phyloP scores from a whole-genome alignment of 1,139 yeast genomes.

The Kluyveromyces marxianus region DNA sequence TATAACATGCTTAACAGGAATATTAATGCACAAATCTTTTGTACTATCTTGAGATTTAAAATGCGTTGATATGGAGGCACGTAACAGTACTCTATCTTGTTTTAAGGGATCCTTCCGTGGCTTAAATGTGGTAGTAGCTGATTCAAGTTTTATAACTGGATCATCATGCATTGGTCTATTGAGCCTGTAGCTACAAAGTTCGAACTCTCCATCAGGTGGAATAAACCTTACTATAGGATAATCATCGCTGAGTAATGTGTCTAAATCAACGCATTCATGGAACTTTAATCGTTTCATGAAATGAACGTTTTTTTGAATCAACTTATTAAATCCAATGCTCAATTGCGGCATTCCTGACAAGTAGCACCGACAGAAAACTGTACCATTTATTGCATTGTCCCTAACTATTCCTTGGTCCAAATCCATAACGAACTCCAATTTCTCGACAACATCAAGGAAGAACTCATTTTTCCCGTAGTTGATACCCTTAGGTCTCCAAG shows the following conservation, averaged over 20 bases:
- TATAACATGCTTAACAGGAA: conserved; percentile 42
- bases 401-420: conserved; percentile 48
- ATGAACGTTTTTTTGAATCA: conserved; percentile 39
- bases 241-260: conserved; percentile 40
- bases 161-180: conserved; percentile 36
- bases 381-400: conserved; percentile 58
- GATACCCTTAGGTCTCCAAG: conserved; percentile 83
- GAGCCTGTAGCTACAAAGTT: conserved; percentile 44
- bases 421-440: conserved; percentile 56
- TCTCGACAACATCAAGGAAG: conserved; percentile 65
- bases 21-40: conserved; percentile 46
- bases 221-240: conserved; percentile 51
- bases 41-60: conserved; percentile 61
- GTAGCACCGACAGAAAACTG: conserved; percentile 56
- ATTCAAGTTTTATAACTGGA: conserved; percentile 27
- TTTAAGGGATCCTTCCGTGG: conserved; percentile 14
- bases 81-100: conserved; percentile 16
- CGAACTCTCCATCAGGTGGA: conserved; percentile 76
- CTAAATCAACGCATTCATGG: conserved; percentile 73
- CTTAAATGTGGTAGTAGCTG: conserved; percentile 24
- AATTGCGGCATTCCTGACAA: conserved; percentile 74
- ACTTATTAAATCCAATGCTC: conserved; percentile 58
- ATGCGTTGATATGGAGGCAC: conserved; percentile 41
- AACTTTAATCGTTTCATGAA: conserved; percentile 44
- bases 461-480: conserved; percentile 71